phyloP scores from a whole-genome alignment of 2,329 filamentous ascomycete genomes.

The Colletotrichum sp. region DNA sequence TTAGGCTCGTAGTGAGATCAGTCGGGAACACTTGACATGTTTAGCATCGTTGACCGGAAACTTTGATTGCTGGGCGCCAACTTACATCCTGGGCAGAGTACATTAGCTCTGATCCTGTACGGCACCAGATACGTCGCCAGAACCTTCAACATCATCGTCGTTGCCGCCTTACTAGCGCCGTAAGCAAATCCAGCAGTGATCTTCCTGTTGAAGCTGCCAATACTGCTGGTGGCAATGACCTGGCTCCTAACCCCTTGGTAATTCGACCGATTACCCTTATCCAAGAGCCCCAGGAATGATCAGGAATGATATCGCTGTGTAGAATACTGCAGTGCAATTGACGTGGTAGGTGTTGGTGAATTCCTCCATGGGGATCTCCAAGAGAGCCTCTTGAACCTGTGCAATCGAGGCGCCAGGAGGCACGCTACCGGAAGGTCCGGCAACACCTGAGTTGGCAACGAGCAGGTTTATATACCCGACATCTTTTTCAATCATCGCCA shows the following conservation, averaged over 20 bases:
- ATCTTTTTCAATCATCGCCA: neutral
- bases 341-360: neutral
- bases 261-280: neutral
- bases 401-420: neutral
- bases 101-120: neutral
- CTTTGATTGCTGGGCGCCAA: too few relatives aligned
- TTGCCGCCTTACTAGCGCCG: neutral
- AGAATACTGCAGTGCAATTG: neutral
- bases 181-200: neutral
- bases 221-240: neutral
- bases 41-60: too few relatives aligned
- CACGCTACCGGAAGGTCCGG: neutral
- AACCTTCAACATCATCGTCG: neutral
- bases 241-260: neutral
- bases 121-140: neutral
- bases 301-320: neutral
- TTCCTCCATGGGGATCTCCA: neutral
- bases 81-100: neutral
- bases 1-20: neutral
- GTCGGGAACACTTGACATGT: neutral
- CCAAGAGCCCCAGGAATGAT: neutral
- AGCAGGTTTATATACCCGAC: neutral
- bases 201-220: neutral
- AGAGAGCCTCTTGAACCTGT: neutral
- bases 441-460: neutral